These are phyloP conservation scores for Aegilops sharonensis DNA, from an alignment of 176 grass and related monocot species.

Conservation along the genomic window DNA sequence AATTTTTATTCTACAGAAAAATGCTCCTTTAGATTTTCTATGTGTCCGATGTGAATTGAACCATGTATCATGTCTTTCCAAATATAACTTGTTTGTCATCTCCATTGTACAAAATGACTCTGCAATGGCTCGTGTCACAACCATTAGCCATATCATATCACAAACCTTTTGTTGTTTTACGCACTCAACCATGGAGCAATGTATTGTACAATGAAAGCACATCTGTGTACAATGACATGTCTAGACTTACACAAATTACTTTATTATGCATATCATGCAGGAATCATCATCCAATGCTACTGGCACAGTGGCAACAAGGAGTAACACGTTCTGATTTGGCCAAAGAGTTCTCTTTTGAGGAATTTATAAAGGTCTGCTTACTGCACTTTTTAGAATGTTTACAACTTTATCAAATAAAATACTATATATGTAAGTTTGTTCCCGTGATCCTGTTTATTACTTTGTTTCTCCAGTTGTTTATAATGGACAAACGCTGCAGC, in stretches of 20 bases:
- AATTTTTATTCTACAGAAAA: not conserved
- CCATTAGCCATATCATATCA: too few relatives aligned
- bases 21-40: not conserved
- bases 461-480: not conserved
- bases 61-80: not conserved
- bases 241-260: not conserved
- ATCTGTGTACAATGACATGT: not conserved
- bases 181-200: not conserved
- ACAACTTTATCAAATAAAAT: not conserved
- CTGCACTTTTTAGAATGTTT: not conserved
- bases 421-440: not conserved
- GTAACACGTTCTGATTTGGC: slow-evolving; percentile 77
- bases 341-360: slow-evolving; percentile 69
- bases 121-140: not conserved
- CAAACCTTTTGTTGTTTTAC: not conserved
- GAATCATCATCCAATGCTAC: slow-evolving; percentile 81
- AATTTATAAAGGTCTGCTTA: slow-evolving; percentile 69
- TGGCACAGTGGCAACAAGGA: slow-evolving; percentile 88
- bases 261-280: slow-evolving; percentile 42
- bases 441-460: not conserved
- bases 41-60: not conserved
- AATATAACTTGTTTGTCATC: not conserved
- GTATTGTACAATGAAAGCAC: not conserved
- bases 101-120: not conserved
- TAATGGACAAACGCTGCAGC: not conserved